phyloP scores from a whole-genome alignment of 1,139 yeast species.

The Suhomyces ambrosiae region DNA sequence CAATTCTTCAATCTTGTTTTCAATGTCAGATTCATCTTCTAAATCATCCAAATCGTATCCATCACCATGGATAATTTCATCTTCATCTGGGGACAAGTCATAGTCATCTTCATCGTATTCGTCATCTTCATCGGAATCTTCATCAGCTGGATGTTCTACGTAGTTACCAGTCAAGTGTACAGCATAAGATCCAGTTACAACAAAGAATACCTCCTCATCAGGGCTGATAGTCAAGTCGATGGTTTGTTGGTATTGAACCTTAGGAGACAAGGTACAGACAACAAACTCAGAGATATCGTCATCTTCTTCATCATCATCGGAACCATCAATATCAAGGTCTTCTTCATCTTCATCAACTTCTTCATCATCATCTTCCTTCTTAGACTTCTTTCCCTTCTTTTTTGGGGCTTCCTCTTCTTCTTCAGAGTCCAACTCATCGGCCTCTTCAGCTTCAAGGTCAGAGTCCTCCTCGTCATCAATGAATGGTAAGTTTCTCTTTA shows the following conservation, averaged over 20 bases:
- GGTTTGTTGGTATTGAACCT: constrained; percentile 82
- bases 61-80: constrained; percentile 56
- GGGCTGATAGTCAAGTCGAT: constrained; percentile 88
- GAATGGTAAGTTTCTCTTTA: constrained; percentile 67
- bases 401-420: constrained; percentile 48
- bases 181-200: constrained; percentile 94
- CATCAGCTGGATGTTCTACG: constrained; percentile 91
- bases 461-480: constrained; percentile 50
- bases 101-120: constrained; percentile 65
- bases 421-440: constrained; percentile 55
- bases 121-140: constrained; percentile 57
- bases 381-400: constrained; percentile 21
- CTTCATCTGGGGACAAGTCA: constrained; percentile 91
- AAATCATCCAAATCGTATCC: constrained; percentile 62
- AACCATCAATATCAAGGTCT: constrained; percentile 58
- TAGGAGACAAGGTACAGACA: constrained; percentile 88
- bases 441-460: constrained; percentile 46
- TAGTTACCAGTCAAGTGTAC: constrained; percentile 93
- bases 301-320: constrained; percentile 58
- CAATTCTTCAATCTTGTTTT: constrained; percentile 58
- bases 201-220: constrained; percentile 91
- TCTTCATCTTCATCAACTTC: constrained; percentile 49
- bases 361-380: constrained; percentile 34
- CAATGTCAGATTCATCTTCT: constrained; percentile 59
- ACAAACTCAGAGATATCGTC: constrained; percentile 73